Base-by-base conservation (phyloP, 352 stramenopile genomes). In the Phytophthora sp. region DNA sequence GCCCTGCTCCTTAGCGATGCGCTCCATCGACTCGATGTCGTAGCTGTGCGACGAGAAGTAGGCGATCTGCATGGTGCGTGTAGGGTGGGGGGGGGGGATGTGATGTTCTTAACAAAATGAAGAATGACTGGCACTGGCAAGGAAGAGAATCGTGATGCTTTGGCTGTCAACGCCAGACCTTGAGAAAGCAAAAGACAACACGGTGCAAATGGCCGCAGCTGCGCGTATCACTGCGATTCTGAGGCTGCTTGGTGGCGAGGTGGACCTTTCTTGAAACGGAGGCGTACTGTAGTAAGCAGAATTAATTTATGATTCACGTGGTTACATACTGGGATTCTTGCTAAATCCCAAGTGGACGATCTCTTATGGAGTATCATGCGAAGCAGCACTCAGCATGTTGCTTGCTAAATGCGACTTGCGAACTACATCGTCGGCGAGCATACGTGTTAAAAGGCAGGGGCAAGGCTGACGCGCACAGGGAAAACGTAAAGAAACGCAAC, bases 41-140 rank as follows among this genome's bases (percentile, higher is more conserved):
- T 92, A 90, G 49, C 58, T 76, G 71, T 88, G 84, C 18, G 79
- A 65, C 7, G 84, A 92, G 70, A 90, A 90, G 76, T 87, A 90
- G 50, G 79, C 77, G 69, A 92, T 84, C 78, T 88, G 79, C 72
- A 89, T 69, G 52, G 50, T 59, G 16, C 15, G 47, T 7, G 60
- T 39, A 21, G 5, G n/a, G n/a, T n/a, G n/a, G n/a, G 29, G 36
- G 21, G 33, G 36, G 21, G 31, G 63, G 18, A 29, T 53, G 45
- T 23, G 53, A 29, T 15, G 56, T 70, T 60, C 62, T 65, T 56
- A 55, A 46, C n/a, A 65, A 70, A 70, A 70, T 8, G 29, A 60
- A 70, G 62, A 70, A 65, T 70, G 62, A 52, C 1, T 21, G 18
- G 24, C 35, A 30, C 18, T 21, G 29, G 23, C 21, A 7, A 9